A percentile compares a stretch with the other conserved stretches of the same genome.
phyloP scores from a whole-genome alignment of 2,329 filamentous ascomycete species.

The Diaporthe aspalathi region DNA sequence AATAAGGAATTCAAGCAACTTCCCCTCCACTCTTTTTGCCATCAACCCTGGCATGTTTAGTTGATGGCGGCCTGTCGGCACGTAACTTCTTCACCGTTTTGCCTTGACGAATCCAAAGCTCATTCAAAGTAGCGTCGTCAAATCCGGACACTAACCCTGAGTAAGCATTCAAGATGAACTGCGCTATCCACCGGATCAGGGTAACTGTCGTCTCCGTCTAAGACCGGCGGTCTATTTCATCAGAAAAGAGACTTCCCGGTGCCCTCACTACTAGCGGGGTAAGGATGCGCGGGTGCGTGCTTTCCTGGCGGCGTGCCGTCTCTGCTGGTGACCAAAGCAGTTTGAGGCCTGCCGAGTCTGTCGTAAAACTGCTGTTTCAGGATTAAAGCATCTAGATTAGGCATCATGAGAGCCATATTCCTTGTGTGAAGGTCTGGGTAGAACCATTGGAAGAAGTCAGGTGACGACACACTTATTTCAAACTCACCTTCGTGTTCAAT shows the following conservation, averaged over 20 bases:
- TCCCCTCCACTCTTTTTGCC: no score
- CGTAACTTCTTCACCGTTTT: no score
- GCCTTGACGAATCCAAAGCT: no score
- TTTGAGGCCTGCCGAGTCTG: background rate
- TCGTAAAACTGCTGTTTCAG: conserved; percentile 1
- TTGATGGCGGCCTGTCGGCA: no score
- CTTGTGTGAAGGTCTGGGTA: background rate
- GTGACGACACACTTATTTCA: background rate
- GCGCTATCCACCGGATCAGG: no score
- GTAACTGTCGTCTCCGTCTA: no score
- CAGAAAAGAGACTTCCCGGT: background rate
- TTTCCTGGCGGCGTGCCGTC: background rate
- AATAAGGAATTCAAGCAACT: no score
- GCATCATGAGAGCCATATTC: conserved; percentile 15
- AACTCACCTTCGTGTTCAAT: conserved; percentile 9
- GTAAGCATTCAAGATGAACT: no score
- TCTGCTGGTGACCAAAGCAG: background rate
- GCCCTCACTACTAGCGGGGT: conserved; percentile 7
- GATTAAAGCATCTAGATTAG: background rate
- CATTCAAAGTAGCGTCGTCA: no score
- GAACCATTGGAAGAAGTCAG: background rate
- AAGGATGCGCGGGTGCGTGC: background rate
- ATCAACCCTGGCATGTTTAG: no score
- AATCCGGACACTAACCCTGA: no score
- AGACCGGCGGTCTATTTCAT: background rate